phyloP scores from a whole-genome alignment of 2,329 filamentous ascomycete genomes.

The Cladosporium halotolerans region DNA sequence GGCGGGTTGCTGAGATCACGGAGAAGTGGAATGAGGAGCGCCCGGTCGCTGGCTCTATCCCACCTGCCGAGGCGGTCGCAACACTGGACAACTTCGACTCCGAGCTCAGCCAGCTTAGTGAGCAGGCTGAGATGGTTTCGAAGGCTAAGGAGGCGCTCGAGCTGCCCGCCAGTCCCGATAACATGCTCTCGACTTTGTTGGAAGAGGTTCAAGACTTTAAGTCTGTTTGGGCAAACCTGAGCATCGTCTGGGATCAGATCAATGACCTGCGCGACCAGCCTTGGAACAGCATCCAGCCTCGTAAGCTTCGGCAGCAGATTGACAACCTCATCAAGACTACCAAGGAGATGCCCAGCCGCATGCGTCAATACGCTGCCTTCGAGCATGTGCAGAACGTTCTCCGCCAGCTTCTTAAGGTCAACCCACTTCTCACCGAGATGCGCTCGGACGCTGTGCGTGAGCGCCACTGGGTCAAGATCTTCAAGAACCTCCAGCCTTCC shows the following conservation, averaged over 20 bases:
- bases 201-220: constrained; percentile 99
- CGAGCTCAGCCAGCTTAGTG: constrained; percentile 76
- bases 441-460: constrained; percentile 96
- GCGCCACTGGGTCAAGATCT: constrained; percentile 95
- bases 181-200: constrained; percentile 74
- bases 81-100: constrained; percentile 77
- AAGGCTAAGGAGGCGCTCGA: constrained; percentile 96
- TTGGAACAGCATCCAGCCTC: constrained; percentile 92
- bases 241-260: constrained; percentile 92
- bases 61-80: constrained; percentile 78
- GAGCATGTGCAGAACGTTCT: constrained; percentile 94
- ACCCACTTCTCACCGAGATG: constrained; percentile 77
- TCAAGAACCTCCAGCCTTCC: constrained; percentile 86
- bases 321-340: constrained; percentile 95
- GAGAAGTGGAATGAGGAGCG: constrained; percentile 93
- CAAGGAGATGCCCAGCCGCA: constrained; percentile 97
- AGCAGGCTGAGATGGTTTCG: constrained; percentile 86
- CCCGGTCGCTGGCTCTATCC: constrained; percentile 88
- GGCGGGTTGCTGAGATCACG: constrained; percentile 81
- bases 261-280: constrained; percentile 87
- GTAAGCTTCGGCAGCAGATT: constrained; percentile 83
- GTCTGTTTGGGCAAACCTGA: constrained; percentile 93
- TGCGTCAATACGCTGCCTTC: constrained; percentile 99
- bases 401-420: constrained; percentile 83
- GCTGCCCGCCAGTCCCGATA: constrained; percentile 71